phyloP scores from a whole-genome alignment of 2,329 filamentous ascomycete species.

The Alternaria arborescens region DNA sequence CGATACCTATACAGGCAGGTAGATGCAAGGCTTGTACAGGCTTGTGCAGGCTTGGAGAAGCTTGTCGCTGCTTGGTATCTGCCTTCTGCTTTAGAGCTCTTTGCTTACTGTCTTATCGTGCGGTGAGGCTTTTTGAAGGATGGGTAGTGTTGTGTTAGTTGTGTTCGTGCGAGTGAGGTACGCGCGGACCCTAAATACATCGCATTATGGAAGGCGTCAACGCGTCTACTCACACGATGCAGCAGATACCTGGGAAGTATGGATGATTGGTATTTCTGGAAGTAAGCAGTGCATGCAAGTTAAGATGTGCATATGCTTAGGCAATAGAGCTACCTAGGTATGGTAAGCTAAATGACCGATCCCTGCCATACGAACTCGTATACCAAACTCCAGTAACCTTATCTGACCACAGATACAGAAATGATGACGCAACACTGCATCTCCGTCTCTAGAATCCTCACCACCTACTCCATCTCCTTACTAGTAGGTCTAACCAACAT shows the following conservation, averaged over 20 bases:
- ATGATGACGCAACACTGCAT: neutral
- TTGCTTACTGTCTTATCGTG: neutral
- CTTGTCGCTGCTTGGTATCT: constrained; percentile 24
- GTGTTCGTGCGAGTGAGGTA: neutral
- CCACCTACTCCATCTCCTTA: constrained; percentile 12
- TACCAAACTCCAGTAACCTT: neutral
- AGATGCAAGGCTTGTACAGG: constrained; percentile 21
- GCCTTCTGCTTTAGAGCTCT: constrained; percentile 2
- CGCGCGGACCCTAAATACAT: neutral
- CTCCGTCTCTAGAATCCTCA: neutral
- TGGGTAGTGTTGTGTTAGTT: neutral
- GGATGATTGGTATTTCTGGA: neutral
- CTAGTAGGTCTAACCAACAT: constrained; percentile 33
- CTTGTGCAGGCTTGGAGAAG: constrained; percentile 26
- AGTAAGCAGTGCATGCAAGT: neutral
- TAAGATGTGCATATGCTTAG: neutral
- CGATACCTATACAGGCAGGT: constrained; percentile 26
- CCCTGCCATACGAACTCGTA: neutral
- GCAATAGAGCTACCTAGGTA: neutral
- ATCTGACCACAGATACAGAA: neutral
- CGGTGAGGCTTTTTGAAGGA: neutral
- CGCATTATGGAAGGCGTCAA: neutral
- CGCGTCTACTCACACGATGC: neutral
- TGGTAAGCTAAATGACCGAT: neutral
- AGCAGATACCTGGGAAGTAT: neutral